These are phyloP conservation scores for Botrytis galanthina DNA, from an alignment of 2,329 filamentous ascomycete species.

Conservation along the genomic window DNA sequence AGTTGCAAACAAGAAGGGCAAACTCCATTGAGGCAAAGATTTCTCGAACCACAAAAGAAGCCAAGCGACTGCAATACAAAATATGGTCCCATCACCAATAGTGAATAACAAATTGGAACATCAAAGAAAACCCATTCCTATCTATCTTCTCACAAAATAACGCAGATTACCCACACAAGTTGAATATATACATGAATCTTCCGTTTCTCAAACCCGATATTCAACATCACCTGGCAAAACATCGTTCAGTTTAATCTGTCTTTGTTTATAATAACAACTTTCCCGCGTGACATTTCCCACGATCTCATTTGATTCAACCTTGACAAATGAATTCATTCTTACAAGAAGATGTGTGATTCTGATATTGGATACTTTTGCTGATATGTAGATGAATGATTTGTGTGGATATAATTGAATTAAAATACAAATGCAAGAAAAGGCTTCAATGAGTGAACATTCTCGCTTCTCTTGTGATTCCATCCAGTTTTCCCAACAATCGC, in stretches of 20 bases:
- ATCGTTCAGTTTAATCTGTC: background rate
- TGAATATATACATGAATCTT: background rate
- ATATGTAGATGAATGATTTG: too few species aligned
- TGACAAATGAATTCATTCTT: background rate
- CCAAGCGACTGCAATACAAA: background rate
- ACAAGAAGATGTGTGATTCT: too few species aligned
- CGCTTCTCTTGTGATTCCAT: too few species aligned
- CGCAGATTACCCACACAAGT: too few species aligned
- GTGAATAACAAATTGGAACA: background rate
- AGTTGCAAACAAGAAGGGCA: background rate
- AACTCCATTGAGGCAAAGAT: background rate
- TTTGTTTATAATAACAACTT: background rate
- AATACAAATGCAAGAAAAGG: too few species aligned
- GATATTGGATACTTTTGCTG: too few species aligned
- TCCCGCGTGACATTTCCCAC: background rate
- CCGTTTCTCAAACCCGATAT: background rate
- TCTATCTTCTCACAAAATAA: background rate
- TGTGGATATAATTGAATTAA: too few species aligned
- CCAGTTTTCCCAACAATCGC: too few species aligned
- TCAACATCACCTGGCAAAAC: background rate
- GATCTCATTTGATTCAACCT: background rate
- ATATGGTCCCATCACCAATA: background rate
- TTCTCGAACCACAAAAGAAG: background rate
- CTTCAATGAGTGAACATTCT: too few species aligned
- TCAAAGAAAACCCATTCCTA: background rate